Base-by-base conservation (phyloP, 345 rosid species). In the Eucalyptus victrix region DNA sequence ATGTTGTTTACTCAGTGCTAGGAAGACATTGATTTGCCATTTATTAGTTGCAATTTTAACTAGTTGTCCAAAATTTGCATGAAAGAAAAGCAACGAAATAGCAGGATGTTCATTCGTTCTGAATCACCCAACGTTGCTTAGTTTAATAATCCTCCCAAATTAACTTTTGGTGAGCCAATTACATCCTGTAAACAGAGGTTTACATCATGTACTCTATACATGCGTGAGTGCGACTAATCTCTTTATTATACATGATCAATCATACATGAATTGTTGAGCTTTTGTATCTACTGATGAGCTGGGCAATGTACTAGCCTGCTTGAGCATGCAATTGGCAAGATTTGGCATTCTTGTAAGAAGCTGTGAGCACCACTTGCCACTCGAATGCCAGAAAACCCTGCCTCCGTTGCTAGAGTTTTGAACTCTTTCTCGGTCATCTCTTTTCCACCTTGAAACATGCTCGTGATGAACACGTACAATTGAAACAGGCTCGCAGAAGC, bases 301-400 rank as follows among this genome's bases (percentile, higher is more conserved):
- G 80, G 44, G 80, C 42, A 69, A 69, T 18, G 26, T 34, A 32
- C 44, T 69, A 69, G 26, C 80, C 24, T 69, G 80, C 80, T 34
- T 34, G 80, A 69, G 80, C 24, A 69, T 18, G n/a, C n/a, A n/a
- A n/a, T n/a, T n/a, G n/a, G n/a, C n/a, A n/a, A n/a, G n/a, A n/a
- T n/a, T n/a, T n/a, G n/a, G n/a, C n/a, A n/a, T n/a, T n/a, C n/a
- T n/a, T n/a, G n/a, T n/a, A n/a, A n/a, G n/a, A n/a, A n/a, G n/a
- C n/a, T n/a, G 90, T 65, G 92, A 87, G 91, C 90, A 87, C 58
- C 67, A 53, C 89, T 86, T 19, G 94, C 86, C 37, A 93, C 93
- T 89, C 86, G 91, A 51, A 94, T 89, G 28, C 89, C 92, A 65
- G 94, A 91, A 76, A 96, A 96, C 12, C 97, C 95, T 19, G 96